Conservation (phyloP, 1,284 basidiomycete genomes). For the Pholiota adiposa region DNA sequence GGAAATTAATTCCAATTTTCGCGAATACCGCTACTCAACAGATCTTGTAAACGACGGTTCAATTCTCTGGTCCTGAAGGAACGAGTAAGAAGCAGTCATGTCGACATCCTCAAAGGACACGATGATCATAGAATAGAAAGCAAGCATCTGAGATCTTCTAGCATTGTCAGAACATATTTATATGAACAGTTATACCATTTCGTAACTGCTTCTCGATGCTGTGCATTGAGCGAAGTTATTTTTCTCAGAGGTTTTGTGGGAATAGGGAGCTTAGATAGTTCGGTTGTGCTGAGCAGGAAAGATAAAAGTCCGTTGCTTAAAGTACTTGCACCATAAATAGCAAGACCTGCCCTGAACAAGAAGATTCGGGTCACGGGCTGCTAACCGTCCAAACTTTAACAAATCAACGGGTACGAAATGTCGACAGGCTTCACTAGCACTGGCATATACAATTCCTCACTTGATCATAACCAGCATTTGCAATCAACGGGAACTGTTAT, state of each 20-base stretch:
- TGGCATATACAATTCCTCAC: constrained; percentile 32
- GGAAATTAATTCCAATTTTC: background rate
- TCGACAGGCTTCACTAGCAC: constrained; percentile 48
- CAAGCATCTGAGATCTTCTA: background rate
- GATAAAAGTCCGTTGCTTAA: background rate
- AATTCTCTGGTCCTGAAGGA: background rate
- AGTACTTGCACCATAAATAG: background rate
- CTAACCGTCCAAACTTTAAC: constrained; percentile 51
- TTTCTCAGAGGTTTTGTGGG: background rate
- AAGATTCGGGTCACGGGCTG: constrained; percentile 37
- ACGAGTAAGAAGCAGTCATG: background rate
- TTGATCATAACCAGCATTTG: constrained; percentile 15
- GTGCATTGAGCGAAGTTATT: background rate
- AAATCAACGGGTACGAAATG: constrained; percentile 57
- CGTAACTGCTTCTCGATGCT: background rate
- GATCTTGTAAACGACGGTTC: background rate
- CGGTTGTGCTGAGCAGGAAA: background rate
- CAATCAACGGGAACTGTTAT: constrained; percentile 10
- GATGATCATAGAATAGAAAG: background rate
- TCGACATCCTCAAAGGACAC: background rate
- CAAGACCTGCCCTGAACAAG: constrained; percentile 34
- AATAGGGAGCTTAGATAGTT: background rate
- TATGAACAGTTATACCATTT: background rate
- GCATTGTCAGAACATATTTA: background rate
- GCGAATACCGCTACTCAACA: background rate